Evolutionary conservation across 2,329 filamentous ascomycete species (phyloP).

Genomic region (Fusarium anguioides): DNA sequence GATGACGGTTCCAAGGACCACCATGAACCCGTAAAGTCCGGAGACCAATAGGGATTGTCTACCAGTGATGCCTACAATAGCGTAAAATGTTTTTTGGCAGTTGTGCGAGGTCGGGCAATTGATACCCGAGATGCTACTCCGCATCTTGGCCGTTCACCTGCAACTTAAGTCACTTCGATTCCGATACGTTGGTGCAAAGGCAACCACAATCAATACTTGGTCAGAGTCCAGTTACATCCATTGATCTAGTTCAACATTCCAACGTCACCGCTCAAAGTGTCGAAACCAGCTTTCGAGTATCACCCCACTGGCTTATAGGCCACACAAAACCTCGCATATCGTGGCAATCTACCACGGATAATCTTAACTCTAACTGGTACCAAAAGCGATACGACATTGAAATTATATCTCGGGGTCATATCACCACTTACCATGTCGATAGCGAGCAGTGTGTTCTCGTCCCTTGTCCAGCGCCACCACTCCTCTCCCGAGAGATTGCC

Average conservation of each 20-base stretch:
- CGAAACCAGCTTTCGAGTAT: conserved; percentile 1
- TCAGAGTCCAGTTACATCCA: too few species aligned
- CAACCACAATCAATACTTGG: too few species aligned
- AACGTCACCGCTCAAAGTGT: not conserved
- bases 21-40: conserved; percentile 55
- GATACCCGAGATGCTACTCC: not conserved
- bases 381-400: conserved; percentile 9
- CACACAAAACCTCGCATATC: not conserved
- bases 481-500: not conserved
- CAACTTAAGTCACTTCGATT: not conserved
- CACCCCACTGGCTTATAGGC: not conserved
- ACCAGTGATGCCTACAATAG: conserved; percentile 60
- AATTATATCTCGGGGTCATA: not conserved
- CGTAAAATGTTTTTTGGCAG: conserved; percentile 51
- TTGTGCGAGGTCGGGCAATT: conserved; percentile 25
- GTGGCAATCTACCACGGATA: not conserved
- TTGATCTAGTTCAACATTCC: too few species aligned
- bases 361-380: not conserved
- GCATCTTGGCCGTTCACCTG: not conserved
- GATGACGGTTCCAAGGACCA: conserved; percentile 46
- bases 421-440: not conserved
- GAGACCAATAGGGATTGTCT: conserved; percentile 60
- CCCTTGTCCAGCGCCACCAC: not conserved
- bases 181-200: not conserved
- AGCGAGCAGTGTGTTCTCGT: conserved; percentile 6